phyloP scores from a whole-genome alignment of 2,329 filamentous ascomycete genomes.

The Hypoxylon sp. region DNA sequence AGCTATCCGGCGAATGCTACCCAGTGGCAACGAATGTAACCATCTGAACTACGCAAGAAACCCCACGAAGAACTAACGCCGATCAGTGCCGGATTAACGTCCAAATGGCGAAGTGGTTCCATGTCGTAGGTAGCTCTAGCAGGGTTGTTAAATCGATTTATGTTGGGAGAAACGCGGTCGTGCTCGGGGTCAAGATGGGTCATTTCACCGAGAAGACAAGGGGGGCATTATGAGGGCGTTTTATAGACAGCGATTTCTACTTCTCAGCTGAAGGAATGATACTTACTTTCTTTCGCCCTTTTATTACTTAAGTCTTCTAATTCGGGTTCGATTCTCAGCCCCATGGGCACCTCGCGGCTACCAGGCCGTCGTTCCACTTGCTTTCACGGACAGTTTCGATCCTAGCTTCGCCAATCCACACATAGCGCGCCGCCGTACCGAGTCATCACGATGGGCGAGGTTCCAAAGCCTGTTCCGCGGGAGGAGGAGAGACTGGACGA shows the following conservation, averaged over 20 bases:
- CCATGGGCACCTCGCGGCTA: conserved; percentile 7
- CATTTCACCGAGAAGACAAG: conserved; percentile 12
- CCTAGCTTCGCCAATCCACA: neutral
- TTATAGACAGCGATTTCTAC: conserved; percentile 2
- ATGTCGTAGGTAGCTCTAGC: neutral
- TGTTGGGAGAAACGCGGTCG: conserved; percentile 1
- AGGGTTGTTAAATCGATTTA: conserved; percentile 13
- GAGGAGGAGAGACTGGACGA: conserved; percentile 39
- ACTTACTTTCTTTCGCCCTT: neutral
- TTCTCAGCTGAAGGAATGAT: conserved; percentile 8
- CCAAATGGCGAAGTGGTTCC: conserved; percentile 5
- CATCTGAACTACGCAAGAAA: neutral
- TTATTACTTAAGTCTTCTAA: neutral
- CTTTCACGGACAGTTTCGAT: neutral
- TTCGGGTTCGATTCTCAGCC: conserved; percentile 1
- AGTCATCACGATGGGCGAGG: conserved; percentile 35
- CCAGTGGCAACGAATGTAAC: conserved; percentile 12
- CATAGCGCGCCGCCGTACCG: neutral
- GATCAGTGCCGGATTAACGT: conserved; percentile 16
- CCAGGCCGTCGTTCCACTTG: conserved; percentile 13
- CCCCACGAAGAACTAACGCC: conserved; percentile 13
- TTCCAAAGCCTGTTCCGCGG: conserved; percentile 24
- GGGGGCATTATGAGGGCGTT: conserved; percentile 12
- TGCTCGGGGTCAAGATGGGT: neutral
- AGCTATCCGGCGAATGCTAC: conserved; percentile 12